Conservation (phyloP, 352 stramenopile species). For the Phytophthora hybrid region DNA sequence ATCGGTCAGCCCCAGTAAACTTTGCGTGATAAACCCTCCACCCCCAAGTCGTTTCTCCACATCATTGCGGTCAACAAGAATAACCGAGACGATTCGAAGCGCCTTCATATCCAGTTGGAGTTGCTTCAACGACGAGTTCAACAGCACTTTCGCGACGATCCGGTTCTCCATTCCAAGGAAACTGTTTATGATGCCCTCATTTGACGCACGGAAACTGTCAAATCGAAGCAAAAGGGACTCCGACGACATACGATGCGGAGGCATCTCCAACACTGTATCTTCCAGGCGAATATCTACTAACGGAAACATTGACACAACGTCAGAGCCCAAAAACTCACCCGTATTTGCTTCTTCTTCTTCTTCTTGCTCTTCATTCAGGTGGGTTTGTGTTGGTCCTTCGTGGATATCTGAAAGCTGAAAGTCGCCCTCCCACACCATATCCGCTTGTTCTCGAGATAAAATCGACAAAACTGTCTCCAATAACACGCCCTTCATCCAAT, state of each 20-base stretch:
- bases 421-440: constrained; percentile 80
- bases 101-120: constrained; percentile 71
- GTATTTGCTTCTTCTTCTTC: constrained; percentile 14
- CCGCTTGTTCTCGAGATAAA: constrained; percentile 65
- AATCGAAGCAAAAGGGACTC: constrained; percentile 80
- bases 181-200: constrained; percentile 68
- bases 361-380: constrained; percentile 23
- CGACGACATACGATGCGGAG: constrained; percentile 77
- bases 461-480: constrained; percentile 67
- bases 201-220: constrained; percentile 69
- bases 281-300: constrained; percentile 73
- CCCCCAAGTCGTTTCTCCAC: constrained; percentile 31
- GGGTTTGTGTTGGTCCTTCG: constrained; percentile 16
- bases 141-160: constrained; percentile 84
- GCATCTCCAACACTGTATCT: constrained; percentile 81
- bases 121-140: constrained; percentile 84
- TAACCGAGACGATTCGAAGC: constrained; percentile 79
- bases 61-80: constrained; percentile 66
- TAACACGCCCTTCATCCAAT: constrained; percentile 75
- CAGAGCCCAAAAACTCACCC: constrained; percentile 54
- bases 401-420: constrained; percentile 63
- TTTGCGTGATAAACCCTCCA: constrained; percentile 70
- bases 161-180: constrained; percentile 77
- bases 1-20: constrained; percentile 75
- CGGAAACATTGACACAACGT: constrained; percentile 87